Base-by-base conservation (phyloP, 2,329 filamentous ascomycete species). In the Pestalotiopsis sp. region DNA sequence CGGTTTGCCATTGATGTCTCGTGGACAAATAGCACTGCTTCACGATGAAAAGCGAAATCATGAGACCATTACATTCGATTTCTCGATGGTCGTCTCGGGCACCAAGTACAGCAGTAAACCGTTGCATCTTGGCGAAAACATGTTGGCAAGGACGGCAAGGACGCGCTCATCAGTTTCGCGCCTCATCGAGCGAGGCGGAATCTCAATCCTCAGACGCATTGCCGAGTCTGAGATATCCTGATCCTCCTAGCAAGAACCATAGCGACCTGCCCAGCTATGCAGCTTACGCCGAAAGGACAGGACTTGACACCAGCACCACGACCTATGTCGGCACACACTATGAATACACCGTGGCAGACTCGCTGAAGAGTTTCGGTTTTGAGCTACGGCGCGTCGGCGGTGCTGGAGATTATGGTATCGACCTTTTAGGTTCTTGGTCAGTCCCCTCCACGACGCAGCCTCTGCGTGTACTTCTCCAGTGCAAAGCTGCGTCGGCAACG, bases 321-420 rank as follows among this genome's bases (percentile, higher is more conserved):
- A 85, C 89, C 59, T 95, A 90, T 76, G 82, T 90, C 57, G 93
- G 93, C 72, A 95, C 92, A 0, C 88, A 87, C 77, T 95, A 93
- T 81, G 93, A 96, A 79, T 95, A 95, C 81, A 89, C 84, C 0
- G 87, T 90, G 3, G 85, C 87, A 5, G 76, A 79, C 3, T 80
- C 87, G 1, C 85, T 95, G 0, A 74, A 84, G 3, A 79, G 81
- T 1, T 86, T 92, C 65, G 90, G 90, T 66, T 92, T 95, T 81
- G 79, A 81, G 25, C 84, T 95, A 41, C 83, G 82, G 61, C 88
- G 92, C 39, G 85, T 91, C 2, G 93, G 93, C 36, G 88, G 91
- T 45, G 81, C 83, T 3, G 88, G 87, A 1, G 93, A 95, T 79
- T 85, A 84, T 69, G 93, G 93, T 49, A 92, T 93, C 73, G 93